phyloP scores from a whole-genome alignment of 2,329 filamentous ascomycete genomes.

The Exophiala phaeomuriformis region DNA sequence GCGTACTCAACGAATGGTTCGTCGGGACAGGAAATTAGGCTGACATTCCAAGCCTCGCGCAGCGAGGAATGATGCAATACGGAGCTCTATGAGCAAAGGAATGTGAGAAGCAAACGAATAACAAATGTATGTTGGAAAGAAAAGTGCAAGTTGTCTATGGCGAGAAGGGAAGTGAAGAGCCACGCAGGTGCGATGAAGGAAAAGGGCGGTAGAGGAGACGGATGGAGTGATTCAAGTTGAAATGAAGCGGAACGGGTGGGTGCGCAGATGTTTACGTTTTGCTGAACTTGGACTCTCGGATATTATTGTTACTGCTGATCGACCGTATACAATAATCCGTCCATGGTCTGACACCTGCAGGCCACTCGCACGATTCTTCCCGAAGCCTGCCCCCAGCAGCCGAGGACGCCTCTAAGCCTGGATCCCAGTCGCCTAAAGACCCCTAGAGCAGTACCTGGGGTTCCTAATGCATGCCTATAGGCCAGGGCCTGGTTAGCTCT shows the following conservation, averaged over 20 bases:
- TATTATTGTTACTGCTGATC: not conserved
- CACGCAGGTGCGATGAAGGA: not conserved
- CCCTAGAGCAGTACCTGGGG: too few species aligned
- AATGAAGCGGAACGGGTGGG: not conserved
- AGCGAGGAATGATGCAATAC: conserved; percentile 17
- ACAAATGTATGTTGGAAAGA: not conserved
- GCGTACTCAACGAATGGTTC: conserved; percentile 10
- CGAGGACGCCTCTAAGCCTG: not conserved
- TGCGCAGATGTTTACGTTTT: conserved; percentile 1
- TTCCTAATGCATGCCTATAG: not conserved
- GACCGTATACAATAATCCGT: not conserved
- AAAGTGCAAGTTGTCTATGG: not conserved
- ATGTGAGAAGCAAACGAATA: conserved; percentile 13
- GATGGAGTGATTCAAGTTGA: not conserved
- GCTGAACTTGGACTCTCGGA: not conserved
- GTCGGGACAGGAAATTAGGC: conserved; percentile 12
- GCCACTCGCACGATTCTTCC: not conserved
- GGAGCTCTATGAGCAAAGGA: conserved; percentile 16
- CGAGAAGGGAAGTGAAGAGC: not conserved
- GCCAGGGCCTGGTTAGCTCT: not conserved
- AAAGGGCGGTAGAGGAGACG: not conserved
- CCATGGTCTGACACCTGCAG: not conserved
- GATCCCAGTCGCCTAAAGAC: not conserved
- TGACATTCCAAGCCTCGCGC: conserved; percentile 20
- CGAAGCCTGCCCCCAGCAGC: not conserved